Base-by-base conservation (phyloP, 768 basidiomycete genomes). In the Galerina sulciceps region DNA sequence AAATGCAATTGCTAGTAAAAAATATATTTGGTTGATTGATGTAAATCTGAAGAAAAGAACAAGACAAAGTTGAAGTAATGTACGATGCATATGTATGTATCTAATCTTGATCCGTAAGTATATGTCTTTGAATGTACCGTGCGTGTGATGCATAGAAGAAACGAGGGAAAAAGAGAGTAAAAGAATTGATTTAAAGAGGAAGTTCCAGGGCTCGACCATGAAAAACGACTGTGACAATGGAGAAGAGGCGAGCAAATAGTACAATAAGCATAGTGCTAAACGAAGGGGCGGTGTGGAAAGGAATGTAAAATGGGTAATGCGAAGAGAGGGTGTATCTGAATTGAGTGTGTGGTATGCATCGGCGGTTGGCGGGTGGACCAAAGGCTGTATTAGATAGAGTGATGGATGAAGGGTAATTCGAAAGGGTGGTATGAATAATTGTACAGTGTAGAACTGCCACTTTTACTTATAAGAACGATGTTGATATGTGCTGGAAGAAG, bases 41-140 rank as follows among this genome's bases (percentile, higher is more conserved):
- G 26, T 31, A 31, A 31, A 31, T 31, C 8, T 31, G 26, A 38
- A 40, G 22, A 23, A 22, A 13, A 45, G 23, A 22, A 22, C 17
- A 44, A 20, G 17, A 18, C 17, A 22, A 23, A 45, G 9, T 17
- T n/a, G 37, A 45, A 26, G 26, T 46, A 38, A 55, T 37, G n/a
- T 44, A 36, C 38, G 51, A 22, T 55, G 45, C 37, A 38, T 38
- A 38, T 55, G 54, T 23, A 22, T 35, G 45, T 55, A 55, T 47
- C 35, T 36, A 55, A 35, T 31, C 36, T 55, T 35, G 44, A 55
- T 46, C 35, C 43, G 54, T 55, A 37, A 55, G 54, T 55, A 55
- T 46, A 55, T 53, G 20, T 42, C 13, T 47, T 22, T 13, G n/a
- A 31, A 22, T 47, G 45, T 47, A 47, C 31, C 22, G 31, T 47